These are phyloP conservation scores for Dothiorella sarmentorum DNA, from an alignment of 2,329 filamentous ascomycete genomes.

Conservation along the genomic window DNA sequence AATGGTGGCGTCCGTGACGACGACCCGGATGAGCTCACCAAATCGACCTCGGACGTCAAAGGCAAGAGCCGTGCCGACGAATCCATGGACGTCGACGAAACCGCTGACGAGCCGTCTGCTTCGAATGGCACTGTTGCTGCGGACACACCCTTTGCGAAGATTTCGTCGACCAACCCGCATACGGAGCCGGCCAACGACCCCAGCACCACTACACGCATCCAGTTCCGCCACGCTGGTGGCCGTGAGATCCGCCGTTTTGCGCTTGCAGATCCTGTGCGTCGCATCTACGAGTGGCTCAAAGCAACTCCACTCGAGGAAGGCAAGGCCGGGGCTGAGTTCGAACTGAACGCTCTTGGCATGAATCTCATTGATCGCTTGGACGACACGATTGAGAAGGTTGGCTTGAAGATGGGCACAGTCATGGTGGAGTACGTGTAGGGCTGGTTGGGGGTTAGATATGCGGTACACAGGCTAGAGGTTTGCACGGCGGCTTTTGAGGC, in stretches of 20 bases:
- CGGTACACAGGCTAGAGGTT: background rate
- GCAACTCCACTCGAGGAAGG: slow-evolving; percentile 79
- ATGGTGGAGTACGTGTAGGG: slow-evolving; percentile 75
- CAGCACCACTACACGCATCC: slow-evolving; percentile 76
- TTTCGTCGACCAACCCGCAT: slow-evolving; percentile 71
- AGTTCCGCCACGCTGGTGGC: slow-evolving; percentile 82
- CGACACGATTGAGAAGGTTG: slow-evolving; percentile 71
- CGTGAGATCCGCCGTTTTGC: slow-evolving; percentile 84
- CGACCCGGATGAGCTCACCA: slow-evolving; percentile 87
- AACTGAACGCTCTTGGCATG: slow-evolving; percentile 82
- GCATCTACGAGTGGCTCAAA: slow-evolving; percentile 96
- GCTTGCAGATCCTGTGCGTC: slow-evolving; percentile 69
- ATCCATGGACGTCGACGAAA: slow-evolving; percentile 28
- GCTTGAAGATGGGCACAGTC: slow-evolving; percentile 86
- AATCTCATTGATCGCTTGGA: slow-evolving; percentile 78
- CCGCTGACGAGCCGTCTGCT: slow-evolving; percentile 23
- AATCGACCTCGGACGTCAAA: slow-evolving; percentile 51
- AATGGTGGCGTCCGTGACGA: slow-evolving; percentile 55
- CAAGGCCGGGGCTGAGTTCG: slow-evolving; percentile 75
- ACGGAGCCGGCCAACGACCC: slow-evolving; percentile 71
- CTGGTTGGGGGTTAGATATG: background rate
- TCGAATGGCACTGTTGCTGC: slow-evolving; percentile 32
- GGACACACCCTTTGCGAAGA: slow-evolving; percentile 60
- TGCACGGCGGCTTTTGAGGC: background rate
- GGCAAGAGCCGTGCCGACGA: slow-evolving; percentile 49